Percentiles rank a stretch among this genome's conserved stretches.
phyloP scores from a whole-genome alignment of 2,329 filamentous ascomycete species.

The Pezicula carpinea region DNA sequence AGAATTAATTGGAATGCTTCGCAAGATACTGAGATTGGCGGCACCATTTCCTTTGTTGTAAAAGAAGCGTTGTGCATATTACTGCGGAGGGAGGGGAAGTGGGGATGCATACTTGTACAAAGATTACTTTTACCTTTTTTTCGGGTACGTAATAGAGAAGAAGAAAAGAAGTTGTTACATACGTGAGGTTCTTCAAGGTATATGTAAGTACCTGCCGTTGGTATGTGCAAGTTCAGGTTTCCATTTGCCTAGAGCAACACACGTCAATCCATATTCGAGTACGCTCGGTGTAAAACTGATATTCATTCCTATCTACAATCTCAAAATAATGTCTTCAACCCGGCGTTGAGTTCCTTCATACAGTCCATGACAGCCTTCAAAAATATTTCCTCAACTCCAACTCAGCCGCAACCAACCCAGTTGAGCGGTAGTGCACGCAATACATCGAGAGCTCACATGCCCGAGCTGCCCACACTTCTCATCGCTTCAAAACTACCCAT shows the following conservation, averaged over 20 bases:
- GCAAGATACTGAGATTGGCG: background rate
- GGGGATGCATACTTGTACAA: background rate
- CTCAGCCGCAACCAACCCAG: no score
- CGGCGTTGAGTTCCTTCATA: no score
- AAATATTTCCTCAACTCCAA: no score
- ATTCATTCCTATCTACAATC: no score
- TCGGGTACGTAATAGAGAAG: background rate
- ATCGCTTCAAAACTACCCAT: conserved; percentile 21
- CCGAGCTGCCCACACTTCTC: conserved; percentile 21
- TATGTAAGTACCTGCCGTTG: no score
- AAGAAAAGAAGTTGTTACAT: background rate
- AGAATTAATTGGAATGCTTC: conserved; percentile 16
- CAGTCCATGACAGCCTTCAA: no score
- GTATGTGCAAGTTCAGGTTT: no score
- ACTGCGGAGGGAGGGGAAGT: background rate
- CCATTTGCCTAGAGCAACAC: no score
- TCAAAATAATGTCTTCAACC: no score
- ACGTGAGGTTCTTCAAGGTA: no score
- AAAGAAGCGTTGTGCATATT: background rate
- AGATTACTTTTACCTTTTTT: background rate
- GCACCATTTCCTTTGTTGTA: conserved; percentile 1
- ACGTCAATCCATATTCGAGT: no score
- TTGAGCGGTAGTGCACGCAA: background rate
- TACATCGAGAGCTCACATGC: conserved; percentile 14
- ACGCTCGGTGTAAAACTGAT: no score